These are phyloP conservation scores for Xylaria palmicola DNA, from an alignment of 495 filamentous ascomycete genomes.

Conservation along the genomic window DNA sequence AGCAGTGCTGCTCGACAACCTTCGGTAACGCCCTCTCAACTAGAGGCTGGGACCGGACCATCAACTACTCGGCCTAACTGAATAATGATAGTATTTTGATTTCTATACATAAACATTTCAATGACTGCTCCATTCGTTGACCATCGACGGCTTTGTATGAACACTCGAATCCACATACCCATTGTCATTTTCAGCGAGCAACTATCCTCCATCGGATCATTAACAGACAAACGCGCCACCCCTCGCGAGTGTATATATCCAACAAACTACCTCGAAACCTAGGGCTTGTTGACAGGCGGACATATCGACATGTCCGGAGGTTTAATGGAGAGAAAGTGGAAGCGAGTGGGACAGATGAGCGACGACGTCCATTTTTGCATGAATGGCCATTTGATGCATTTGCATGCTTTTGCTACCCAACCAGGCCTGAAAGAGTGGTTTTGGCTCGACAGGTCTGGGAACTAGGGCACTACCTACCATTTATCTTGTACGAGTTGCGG, in stretches of 20 bases:
- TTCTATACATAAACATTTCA: slow-evolving; percentile 22
- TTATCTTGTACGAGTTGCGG: too few relatives aligned
- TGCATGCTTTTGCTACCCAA: too few relatives aligned
- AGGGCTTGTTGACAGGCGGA: not conserved
- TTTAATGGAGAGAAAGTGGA: not conserved
- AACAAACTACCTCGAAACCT: not conserved
- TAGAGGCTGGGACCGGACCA: slow-evolving; percentile 37
- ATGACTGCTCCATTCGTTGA: slow-evolving; percentile 9
- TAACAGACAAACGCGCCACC: not conserved
- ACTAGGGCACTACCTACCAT: too few relatives aligned
- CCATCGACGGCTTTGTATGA: slow-evolving; percentile 14
- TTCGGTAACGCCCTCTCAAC: slow-evolving; percentile 37
- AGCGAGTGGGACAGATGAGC: not conserved
- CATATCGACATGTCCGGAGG: not conserved
- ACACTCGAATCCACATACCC: slow-evolving; percentile 15
- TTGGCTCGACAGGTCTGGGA: too few relatives aligned
- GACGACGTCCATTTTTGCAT: not conserved
- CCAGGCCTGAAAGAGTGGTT: not conserved
- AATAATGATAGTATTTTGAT: slow-evolving; percentile 13
- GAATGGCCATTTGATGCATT: not conserved
- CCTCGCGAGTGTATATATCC: not conserved
- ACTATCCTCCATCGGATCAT: not conserved
- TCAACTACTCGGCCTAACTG: slow-evolving; percentile 26
- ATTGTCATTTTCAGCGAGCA: not conserved
- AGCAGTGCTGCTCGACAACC: slow-evolving; percentile 19